These are phyloP conservation scores for Lyophyllum semitale DNA, from an alignment of 768 basidiomycete genomes.

Conservation along the genomic window DNA sequence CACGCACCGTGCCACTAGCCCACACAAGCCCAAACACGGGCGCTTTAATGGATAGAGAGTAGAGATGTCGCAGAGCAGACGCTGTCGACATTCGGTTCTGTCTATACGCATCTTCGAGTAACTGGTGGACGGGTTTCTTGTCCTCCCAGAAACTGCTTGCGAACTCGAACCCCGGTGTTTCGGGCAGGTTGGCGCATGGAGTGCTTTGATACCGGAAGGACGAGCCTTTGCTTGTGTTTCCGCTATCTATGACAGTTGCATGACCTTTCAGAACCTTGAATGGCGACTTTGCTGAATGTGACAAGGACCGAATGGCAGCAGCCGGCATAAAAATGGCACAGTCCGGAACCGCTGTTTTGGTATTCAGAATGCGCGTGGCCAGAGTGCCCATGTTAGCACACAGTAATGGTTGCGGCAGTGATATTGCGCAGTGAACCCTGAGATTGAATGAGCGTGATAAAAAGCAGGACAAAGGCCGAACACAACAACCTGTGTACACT, in stretches of 20 bases:
- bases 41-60: slow-evolving; percentile 25
- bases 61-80: slow-evolving; percentile 47
- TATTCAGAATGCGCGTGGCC: slow-evolving; percentile 32
- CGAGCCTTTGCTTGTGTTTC: slow-evolving; percentile 39
- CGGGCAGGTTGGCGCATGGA: slow-evolving; percentile 47
- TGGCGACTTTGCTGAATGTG: slow-evolving; percentile 42
- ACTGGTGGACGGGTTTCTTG: slow-evolving; percentile 53
- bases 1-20: slow-evolving; percentile 51
- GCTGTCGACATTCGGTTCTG: slow-evolving; percentile 61
- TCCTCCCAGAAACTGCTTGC: slow-evolving; percentile 60
- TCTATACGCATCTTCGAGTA: slow-evolving; percentile 55
- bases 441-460: background rate
- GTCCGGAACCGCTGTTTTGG: slow-evolving; percentile 52
- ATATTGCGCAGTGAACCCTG: slow-evolving; percentile 50
- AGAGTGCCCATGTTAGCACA: slow-evolving; percentile 25
- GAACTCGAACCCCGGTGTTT: slow-evolving; percentile 51
- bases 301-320: slow-evolving; percentile 38
- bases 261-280: slow-evolving; percentile 49
- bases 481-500: slow-evolving; percentile 42
- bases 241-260: slow-evolving; percentile 32
- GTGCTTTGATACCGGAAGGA: slow-evolving; percentile 57
- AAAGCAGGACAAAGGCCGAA: background rate
- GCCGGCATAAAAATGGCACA: slow-evolving; percentile 48
- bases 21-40: slow-evolving; percentile 58
- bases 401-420: slow-evolving; percentile 46